A percentile compares a stretch with the other conserved stretches of the same genome.
Evolutionary conservation across 768 basidiomycete species (phyloP).

Genomic region (Dendrothele bispora): DNA sequence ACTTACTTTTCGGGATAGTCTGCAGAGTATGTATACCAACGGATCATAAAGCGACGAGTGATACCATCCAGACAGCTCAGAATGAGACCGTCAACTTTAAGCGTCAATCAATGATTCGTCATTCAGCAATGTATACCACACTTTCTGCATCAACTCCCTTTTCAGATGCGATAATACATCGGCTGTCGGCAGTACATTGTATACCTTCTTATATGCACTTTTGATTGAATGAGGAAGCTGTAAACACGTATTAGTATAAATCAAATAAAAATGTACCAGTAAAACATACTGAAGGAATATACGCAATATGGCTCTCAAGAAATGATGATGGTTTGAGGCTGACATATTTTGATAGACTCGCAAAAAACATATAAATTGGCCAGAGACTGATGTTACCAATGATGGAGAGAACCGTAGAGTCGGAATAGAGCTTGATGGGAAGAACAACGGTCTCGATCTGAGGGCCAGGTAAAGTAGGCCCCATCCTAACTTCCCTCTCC

Average conservation of each 20-base stretch:
- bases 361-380: too few species aligned
- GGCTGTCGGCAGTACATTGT: slow-evolving; percentile 6
- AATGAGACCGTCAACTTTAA: slow-evolving; percentile 30
- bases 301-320: slow-evolving; percentile 35
- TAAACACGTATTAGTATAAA: neutral
- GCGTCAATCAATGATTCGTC: slow-evolving; percentile 21
- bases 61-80: slow-evolving; percentile 31
- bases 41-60: too few species aligned
- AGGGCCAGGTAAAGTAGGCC: slow-evolving; percentile 14
- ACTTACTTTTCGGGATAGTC: too few species aligned
- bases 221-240: slow-evolving; percentile 26
- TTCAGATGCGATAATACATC: slow-evolving; percentile 29
- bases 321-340: slow-evolving; percentile 24
- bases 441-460: slow-evolving; percentile 19
- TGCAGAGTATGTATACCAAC: too few species aligned
- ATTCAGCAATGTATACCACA: slow-evolving; percentile 26
- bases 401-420: slow-evolving; percentile 31
- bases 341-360: slow-evolving; percentile 39
- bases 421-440: too few species aligned
- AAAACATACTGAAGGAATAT: too few species aligned
- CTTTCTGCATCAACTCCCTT: slow-evolving; percentile 32
- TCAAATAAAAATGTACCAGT: slow-evolving; percentile 4
- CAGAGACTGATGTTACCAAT: slow-evolving; percentile 39
- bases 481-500: too few species aligned
- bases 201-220: slow-evolving; percentile 13